Conservation (phyloP, 352 stramenopile genomes). For the Globisporangium uncinulatum region DNA sequence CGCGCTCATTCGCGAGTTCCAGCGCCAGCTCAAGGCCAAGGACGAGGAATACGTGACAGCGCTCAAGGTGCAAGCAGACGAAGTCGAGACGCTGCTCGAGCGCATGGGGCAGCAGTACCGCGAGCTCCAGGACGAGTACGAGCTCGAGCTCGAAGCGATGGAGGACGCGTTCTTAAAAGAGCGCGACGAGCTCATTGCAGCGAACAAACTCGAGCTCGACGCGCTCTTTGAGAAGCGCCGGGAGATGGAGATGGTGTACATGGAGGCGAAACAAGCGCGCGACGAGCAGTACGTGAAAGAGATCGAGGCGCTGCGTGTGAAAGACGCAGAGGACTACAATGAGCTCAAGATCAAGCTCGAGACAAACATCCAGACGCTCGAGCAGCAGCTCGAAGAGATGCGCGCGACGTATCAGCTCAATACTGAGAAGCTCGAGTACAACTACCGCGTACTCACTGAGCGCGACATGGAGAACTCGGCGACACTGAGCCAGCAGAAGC, state of each 20-base stretch:
- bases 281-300: slow-evolving; percentile 89
- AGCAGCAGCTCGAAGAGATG: slow-evolving; percentile 96
- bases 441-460: slow-evolving; percentile 93
- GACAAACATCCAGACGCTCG: slow-evolving; percentile 94
- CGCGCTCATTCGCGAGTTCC: slow-evolving; percentile 84
- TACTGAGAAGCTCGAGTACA: slow-evolving; percentile 96
- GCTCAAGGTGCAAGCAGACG: slow-evolving; percentile 87
- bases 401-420: slow-evolving; percentile 94
- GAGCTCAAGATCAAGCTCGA: slow-evolving; percentile 96
- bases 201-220: slow-evolving; percentile 91
- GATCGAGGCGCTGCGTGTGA: slow-evolving; percentile 88
- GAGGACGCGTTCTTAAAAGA: slow-evolving; percentile 93
- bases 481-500: slow-evolving; percentile 91
- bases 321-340: slow-evolving; percentile 93
- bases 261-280: slow-evolving; percentile 88
- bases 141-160: slow-evolving; percentile 90
- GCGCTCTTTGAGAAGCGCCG: slow-evolving; percentile 89
- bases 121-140: slow-evolving; percentile 93
- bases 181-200: slow-evolving; percentile 83
- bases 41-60: slow-evolving; percentile 94
- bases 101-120: slow-evolving; percentile 90
- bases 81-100: slow-evolving; percentile 87
- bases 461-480: slow-evolving; percentile 94
- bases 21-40: slow-evolving; percentile 90
- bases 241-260: slow-evolving; percentile 93